Evolutionary conservation across 2,329 filamentous ascomycete genomes (phyloP).

Genomic region (Fusarium verticillioides): DNA sequence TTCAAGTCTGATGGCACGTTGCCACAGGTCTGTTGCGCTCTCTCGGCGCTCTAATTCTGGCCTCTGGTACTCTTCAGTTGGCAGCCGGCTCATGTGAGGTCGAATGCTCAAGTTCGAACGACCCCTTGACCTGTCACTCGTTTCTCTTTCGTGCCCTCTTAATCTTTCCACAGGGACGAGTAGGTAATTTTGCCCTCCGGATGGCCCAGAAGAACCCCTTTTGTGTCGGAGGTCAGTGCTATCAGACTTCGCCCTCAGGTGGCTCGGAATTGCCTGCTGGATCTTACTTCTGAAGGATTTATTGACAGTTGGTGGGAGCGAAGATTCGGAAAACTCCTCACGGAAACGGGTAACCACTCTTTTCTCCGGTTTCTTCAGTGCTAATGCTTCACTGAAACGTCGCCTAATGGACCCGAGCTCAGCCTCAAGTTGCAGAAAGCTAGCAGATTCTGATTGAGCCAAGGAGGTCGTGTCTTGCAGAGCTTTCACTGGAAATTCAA

Average conservation of each 20-base stretch:
- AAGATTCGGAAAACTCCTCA: constrained; percentile 50
- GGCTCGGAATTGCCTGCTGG: constrained; percentile 49
- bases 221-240: neutral
- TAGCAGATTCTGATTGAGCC: constrained; percentile 51
- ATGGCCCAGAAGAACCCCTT: neutral
- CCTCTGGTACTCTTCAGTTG: constrained; percentile 14
- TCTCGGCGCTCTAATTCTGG: constrained; percentile 25
- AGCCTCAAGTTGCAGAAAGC: constrained; percentile 52
- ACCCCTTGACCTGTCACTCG: constrained; percentile 20
- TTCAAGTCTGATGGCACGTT: constrained; percentile 43
- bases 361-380: constrained; percentile 45
- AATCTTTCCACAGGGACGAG: neutral
- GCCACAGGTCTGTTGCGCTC: constrained; percentile 45
- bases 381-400: constrained; percentile 52
- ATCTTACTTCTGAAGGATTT: constrained; percentile 52
- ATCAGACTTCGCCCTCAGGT: constrained; percentile 38
- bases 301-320: constrained; percentile 15
- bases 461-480: constrained; percentile 18
- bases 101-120: constrained; percentile 32
- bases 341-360: constrained; percentile 53
- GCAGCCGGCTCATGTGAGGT: constrained; percentile 18
- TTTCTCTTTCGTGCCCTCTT: neutral
- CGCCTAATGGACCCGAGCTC: constrained; percentile 54
- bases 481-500: neutral
- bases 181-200: neutral